These are phyloP conservation scores for Chenopodium quinoa DNA, from an alignment of 148 eudicot species.

Conservation along the genomic window DNA sequence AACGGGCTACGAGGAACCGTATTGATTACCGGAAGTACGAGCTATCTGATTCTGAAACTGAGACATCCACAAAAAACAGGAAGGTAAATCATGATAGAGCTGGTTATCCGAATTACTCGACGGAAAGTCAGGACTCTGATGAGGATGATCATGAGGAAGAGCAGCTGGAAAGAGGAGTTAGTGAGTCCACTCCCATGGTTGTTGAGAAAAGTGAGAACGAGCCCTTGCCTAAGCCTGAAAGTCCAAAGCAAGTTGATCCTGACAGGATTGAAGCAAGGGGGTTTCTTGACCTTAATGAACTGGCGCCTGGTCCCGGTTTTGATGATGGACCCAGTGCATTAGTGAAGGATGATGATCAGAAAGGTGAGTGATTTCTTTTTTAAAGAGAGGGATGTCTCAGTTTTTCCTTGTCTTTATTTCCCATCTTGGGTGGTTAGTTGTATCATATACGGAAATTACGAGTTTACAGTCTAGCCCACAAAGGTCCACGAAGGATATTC, in stretches of 20 bases:
- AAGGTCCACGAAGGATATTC: background rate
- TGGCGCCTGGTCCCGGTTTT: slow-evolving; percentile 84
- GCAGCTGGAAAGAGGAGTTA: slow-evolving; percentile 31
- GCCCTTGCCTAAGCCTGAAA: slow-evolving; percentile 27
- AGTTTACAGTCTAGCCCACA: slow-evolving; percentile 7
- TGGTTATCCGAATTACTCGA: slow-evolving; percentile 50
- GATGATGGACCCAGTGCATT: slow-evolving; percentile 68
- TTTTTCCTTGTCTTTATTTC: background rate
- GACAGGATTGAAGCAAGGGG: slow-evolving; percentile 43
- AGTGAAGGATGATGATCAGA: slow-evolving; percentile 51
- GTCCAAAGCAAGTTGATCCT: slow-evolving; percentile 41
- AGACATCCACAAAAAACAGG: slow-evolving; percentile 40
- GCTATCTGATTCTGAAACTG: slow-evolving; percentile 74
- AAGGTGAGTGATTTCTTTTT: slow-evolving; percentile 26
- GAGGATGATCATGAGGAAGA: slow-evolving; percentile 33
- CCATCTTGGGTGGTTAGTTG: slow-evolving; percentile 14
- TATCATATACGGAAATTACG: slow-evolving; percentile 12
- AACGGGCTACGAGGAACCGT: slow-evolving; percentile 68
- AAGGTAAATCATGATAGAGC: slow-evolving; percentile 45
- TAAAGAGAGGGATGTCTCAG: background rate
- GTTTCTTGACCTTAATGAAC: slow-evolving; percentile 86
- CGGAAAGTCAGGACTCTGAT: slow-evolving; percentile 52
- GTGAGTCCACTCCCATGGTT: slow-evolving; percentile 35
- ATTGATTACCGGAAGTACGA: slow-evolving; percentile 69
- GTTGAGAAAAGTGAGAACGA: slow-evolving; percentile 32